phyloP scores from a whole-genome alignment of 1,284 basidiomycete genomes.

The Boletus holoroseus region DNA sequence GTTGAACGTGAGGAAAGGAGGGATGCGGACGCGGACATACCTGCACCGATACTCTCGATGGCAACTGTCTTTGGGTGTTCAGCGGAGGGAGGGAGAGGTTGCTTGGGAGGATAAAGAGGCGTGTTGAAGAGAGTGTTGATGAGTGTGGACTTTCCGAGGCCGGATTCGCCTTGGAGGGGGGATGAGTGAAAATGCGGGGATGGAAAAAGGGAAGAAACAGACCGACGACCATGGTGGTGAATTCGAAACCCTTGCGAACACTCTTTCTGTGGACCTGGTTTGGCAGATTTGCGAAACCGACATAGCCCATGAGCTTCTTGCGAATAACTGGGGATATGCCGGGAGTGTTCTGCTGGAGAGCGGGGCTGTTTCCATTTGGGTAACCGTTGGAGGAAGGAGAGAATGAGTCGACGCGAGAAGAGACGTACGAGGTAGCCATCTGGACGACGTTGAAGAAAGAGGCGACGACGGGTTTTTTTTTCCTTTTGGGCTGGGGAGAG shows the following conservation, averaged over 20 bases:
- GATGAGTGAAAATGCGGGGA: slow-evolving; percentile 20
- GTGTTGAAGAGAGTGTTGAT: slow-evolving; percentile 98
- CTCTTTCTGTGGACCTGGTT: slow-evolving; percentile 98
- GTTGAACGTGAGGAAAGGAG: slow-evolving; percentile 14
- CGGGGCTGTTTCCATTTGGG: slow-evolving; percentile 57
- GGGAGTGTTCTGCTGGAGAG: slow-evolving; percentile 44
- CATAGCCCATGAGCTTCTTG: slow-evolving; percentile 90
- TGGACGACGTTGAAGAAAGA: slow-evolving; percentile 26
- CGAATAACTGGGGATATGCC: slow-evolving; percentile 64
- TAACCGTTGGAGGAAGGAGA: slow-evolving; percentile 50
- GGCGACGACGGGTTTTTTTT: slow-evolving; percentile 41
- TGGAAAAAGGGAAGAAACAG: slow-evolving; percentile 34
- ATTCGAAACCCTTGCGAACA: slow-evolving; percentile 94
- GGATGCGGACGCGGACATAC: slow-evolving; percentile 39
- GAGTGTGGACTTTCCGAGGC: slow-evolving; percentile 94
- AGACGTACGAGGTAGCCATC: slow-evolving; percentile 71
- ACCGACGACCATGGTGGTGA: slow-evolving; percentile 96
- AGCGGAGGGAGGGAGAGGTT: slow-evolving; percentile 74
- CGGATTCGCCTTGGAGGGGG: slow-evolving; percentile 76
- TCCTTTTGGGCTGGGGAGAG: slow-evolving; percentile 43
- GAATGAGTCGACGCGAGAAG: slow-evolving; percentile 56
- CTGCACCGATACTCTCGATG: slow-evolving; percentile 94
- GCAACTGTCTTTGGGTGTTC: slow-evolving; percentile 89
- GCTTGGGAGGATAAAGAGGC: slow-evolving; percentile 83
- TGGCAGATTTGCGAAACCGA: slow-evolving; percentile 88